Evolutionary conservation across 2,329 filamentous ascomycete genomes (phyloP), one percentile per base, ranked within the genome.

Genomic region (Penicillium sp.): DNA sequence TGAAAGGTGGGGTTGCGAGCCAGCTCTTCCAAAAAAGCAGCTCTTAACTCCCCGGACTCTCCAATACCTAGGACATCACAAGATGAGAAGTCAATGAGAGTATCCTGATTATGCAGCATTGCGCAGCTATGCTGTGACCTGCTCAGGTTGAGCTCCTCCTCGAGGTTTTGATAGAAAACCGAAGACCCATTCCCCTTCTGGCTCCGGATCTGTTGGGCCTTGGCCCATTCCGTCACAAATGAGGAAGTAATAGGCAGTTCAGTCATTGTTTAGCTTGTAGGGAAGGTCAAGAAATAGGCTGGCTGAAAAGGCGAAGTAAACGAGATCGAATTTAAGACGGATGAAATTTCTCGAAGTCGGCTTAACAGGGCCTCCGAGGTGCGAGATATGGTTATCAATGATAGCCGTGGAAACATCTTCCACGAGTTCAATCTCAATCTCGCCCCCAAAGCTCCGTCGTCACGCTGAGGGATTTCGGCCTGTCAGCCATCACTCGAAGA

Each of bases 11-110:
- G 50, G 56, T 66, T 55, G 55, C 1, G 71, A 60, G 9, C 45
- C 1, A 79, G 65, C 52, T 82, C 78, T 9, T 71, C 47, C 11
- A 81, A 64, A 56, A 77, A 83, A 1, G 65, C 64, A 1, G 63
- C 36, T 5, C 75, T 75, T 1, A 83, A 67, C 3, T 59, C 57
- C 0, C 68, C 63, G 6, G 72, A 37, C 13, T 33, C 31, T 33
- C 31, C 31, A 33, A 33, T 33, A 6, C 31, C 31, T 4, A 33
- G 31, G 13, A 33, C 31, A 33, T 33, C 31, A 10, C 31, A 33
- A 33, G 31, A 33, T n/a, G 31, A 33, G 31, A 33, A 33, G 13
- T 33, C 31, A 33, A 33, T 33, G 9, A 10, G 31, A 8, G 31
- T 33, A 33, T 33, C 31, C 13, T 33, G 31, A 33, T 33, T 33